Base-by-base conservation (phyloP, 176 grass and related monocot genomes). In the Phoenix dactylifera region DNA sequence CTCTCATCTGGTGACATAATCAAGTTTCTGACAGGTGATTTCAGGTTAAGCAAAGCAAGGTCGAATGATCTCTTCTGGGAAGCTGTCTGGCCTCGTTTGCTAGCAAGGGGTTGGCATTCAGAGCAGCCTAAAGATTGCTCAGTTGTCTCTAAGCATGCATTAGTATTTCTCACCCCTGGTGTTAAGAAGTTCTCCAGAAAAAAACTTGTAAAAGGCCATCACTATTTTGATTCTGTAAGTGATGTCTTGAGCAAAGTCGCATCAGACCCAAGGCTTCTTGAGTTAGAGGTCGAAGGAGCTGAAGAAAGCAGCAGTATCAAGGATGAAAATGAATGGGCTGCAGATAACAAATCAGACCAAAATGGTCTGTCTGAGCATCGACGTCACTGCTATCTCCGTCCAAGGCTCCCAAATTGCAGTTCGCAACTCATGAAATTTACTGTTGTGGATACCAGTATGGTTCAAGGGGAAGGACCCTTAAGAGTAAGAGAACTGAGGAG, bases 11-110 rank as follows among this genome's bases (percentile, higher is more conserved):
- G 68, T 70, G 83, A 88, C 26, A 82, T 97, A 52, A 72, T 92
- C 51, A 85, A 90, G 56, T 91, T 91, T 88, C 69, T 97, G 72
- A 97, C 86, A 49, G 87, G 87, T 56, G 87, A 85, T 83, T 91
- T 91, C 65, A 91, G 93, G 76, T 57, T 97, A 60, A 90, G 93
- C 72, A 97, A 97, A 68, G 84, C 87, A 55, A 91, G 80, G 72
- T 91, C 93, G 48, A 97, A 91, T 76, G 93, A 97, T 92, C 79
- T 97, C 61, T 97, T 97, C 56, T 97, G 93, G 93, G 93, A 97
- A 72, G 93, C 93, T 72, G 83, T 97, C 24, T 97, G 93, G 93
- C 93, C 93, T 71, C 87, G 93, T 23, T 70, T 90, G 67, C 80
- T 96, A 65, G 70, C 84, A 57, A 84, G 76, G 68, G 92, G 92